These are phyloP conservation scores for Dryas integrifolia DNA, from an alignment of 331 rosid species.

Conservation along the genomic window DNA sequence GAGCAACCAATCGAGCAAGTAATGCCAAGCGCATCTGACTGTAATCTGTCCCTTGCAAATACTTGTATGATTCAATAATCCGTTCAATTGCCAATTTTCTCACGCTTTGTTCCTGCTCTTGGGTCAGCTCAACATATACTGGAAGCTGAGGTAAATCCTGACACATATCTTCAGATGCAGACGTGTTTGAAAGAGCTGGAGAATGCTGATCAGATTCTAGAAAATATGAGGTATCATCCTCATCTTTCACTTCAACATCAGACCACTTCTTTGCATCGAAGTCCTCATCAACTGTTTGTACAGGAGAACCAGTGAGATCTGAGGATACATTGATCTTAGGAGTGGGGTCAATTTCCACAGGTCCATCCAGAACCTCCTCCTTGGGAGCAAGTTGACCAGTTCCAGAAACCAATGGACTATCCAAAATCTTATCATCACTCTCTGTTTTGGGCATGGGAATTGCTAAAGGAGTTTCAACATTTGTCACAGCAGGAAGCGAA, in stretches of 20 bases:
- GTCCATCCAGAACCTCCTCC: slow-evolving; percentile 48
- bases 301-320: slow-evolving; percentile 44
- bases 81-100: slow-evolving; percentile 66
- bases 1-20: slow-evolving; percentile 91
- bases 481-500: slow-evolving; percentile 34
- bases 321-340: slow-evolving; percentile 39
- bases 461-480: slow-evolving; percentile 42
- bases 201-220: slow-evolving; percentile 65
- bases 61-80: slow-evolving; percentile 66
- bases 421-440: slow-evolving; percentile 53
- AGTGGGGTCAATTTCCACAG: slow-evolving; percentile 38
- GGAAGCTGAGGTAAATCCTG: slow-evolving; percentile 80
- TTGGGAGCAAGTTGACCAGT: slow-evolving; percentile 36
- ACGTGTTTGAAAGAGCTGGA: slow-evolving; percentile 45
- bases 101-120: slow-evolving; percentile 62
- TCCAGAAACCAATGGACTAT: slow-evolving; percentile 43
- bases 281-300: slow-evolving; percentile 50
- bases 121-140: slow-evolving; percentile 60
- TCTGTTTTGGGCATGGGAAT: slow-evolving; percentile 40
- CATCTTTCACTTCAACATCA: slow-evolving; percentile 44
- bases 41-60: slow-evolving; percentile 52
- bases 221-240: slow-evolving; percentile 50
- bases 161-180: slow-evolving; percentile 72
- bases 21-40: slow-evolving; percentile 74
- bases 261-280: slow-evolving; percentile 33